Base-by-base conservation (phyloP, 169 alveolate genomes). In the Plasmodium gonderi region DNA sequence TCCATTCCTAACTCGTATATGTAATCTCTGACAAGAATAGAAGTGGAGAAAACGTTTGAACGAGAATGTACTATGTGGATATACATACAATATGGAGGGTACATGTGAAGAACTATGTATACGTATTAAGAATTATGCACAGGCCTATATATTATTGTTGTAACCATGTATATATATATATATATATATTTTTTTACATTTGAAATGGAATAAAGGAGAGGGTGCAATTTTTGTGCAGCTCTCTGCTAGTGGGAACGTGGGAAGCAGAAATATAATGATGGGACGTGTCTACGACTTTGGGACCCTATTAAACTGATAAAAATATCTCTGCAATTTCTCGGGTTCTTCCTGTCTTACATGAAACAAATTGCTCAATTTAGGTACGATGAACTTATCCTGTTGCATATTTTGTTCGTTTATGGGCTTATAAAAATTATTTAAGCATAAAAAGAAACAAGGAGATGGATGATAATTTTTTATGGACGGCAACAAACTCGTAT, bases 331-430 rank as follows among this genome's bases (percentile, higher is more conserved):
- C 49, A 76, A 38, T 69, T 90, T 90, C 72, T 90, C 94, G 26
- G 90, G 17, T 67, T 90, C 94, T 33, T 90, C 94, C 60, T 90
- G 94, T 38, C 94, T 60, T 64, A 89, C 94, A 44, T 89, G 94
- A 89, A 89, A 89, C 14, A 89, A 12, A 67, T 89, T 89, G 26
- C 89, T 77, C 44, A 89, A 79, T 38, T 78, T 89, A n/a, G 91
- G 80, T 14, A 44, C 54, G 38, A 8, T 74, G 49, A 89, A 89
- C 40, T 42, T 77, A 47, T 89, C 94, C n/a, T 40, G 51, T 31
- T 65, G 36, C 40, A 89, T 36, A 44, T 36, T 77, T 1, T 77
- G 47, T 33, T 45, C 23, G 80, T 77, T 89, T 67, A 89, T 7
- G 26, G 94, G 94, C 14, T 42, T 89, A 42, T 78, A 89, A 29